These are phyloP conservation scores for Zancudomyces culisetae DNA, from an alignment of 371 early-diverging fungal genomes.

Conservation along the genomic window DNA sequence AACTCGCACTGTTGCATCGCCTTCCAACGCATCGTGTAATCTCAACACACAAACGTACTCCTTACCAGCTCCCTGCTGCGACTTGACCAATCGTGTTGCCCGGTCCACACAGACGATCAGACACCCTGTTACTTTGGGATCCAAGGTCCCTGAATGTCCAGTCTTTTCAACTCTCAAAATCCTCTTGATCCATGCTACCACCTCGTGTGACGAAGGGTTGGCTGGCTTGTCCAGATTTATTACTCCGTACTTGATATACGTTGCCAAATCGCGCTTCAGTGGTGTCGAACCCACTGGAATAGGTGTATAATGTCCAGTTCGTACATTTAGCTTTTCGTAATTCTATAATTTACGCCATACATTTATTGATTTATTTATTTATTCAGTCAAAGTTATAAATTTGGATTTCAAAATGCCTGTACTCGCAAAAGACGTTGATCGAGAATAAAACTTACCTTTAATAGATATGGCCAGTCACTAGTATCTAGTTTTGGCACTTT, in stretches of 20 bases:
- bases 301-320: constrained; percentile 96
- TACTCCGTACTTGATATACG: constrained; percentile 86
- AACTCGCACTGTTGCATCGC: constrained; percentile 67
- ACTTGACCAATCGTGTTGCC: constrained; percentile 98
- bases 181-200: constrained; percentile 99
- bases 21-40: constrained; percentile 67
- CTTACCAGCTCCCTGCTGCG: constrained; percentile 98
- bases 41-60: constrained; percentile 97
- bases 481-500: constrained; percentile 71
- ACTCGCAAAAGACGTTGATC: background rate
- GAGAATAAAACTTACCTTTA: constrained; percentile 42
- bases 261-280: constrained; percentile 76
- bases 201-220: constrained; percentile 99
- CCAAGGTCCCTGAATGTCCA: constrained; percentile 98
- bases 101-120: constrained; percentile 97
- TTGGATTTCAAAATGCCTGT: background rate
- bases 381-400: background rate
- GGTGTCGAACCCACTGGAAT: constrained; percentile 92
- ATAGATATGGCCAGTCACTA: constrained; percentile 85
- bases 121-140: constrained; percentile 99
- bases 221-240: constrained; percentile 98
- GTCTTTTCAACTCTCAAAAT: constrained; percentile 98
- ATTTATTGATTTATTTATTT: constrained; percentile 8
- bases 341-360: too few species aligned
- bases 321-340: constrained; percentile 94